Base-by-base conservation (phyloP, 2,329 filamentous ascomycete genomes). In the Trichoderma sp. region DNA sequence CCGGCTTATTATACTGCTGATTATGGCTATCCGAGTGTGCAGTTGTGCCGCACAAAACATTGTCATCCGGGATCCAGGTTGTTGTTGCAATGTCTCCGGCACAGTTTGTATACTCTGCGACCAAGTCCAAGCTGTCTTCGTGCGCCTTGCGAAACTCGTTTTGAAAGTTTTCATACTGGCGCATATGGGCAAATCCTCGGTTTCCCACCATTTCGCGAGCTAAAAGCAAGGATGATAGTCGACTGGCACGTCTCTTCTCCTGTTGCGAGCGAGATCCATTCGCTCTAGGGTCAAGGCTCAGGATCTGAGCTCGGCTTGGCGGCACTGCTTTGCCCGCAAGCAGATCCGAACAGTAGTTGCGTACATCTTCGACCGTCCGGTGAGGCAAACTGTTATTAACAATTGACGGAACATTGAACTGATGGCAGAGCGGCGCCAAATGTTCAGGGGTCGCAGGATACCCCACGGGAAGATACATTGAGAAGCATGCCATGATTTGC, bases 1-100 rank as follows among this genome's bases (percentile, higher is more conserved):
- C 89, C 0, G 87, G 85, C 74, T 88, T 90, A 75, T 91, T 91
- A 76, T 91, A 91, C 73, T 91, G 89, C 76, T 90, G 88, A 71
- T 91, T 91, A 56, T 89, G 87, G 0, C 83, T 80, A 74, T 91
- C 89, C 0, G 88, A 90, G 78, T 91, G 89, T 0, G 87, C 86
- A 0, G 88, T 89, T 0, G 89, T 88, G 39, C 89, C 89, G 73
- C 88, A 90, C n/a, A 91, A 76, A 66, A 91, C 88, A 18, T 81
- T 81, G n/a, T 83, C 77, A 24, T 86, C 76, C 0, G 86, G 86
- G 0, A 87, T 81, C 89, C 89, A 91, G 21, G 83, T 83, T 63
- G 90, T 82, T 3, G 88, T 87, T 26, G 85, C 82, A 57, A 91
- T 86, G 75, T 91, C 89, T 4, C 89, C 89, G 34, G 89, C 88